Evolutionary conservation across 768 basidiomycete species (phyloP).

Genomic region (Lentinula aciculospora): DNA sequence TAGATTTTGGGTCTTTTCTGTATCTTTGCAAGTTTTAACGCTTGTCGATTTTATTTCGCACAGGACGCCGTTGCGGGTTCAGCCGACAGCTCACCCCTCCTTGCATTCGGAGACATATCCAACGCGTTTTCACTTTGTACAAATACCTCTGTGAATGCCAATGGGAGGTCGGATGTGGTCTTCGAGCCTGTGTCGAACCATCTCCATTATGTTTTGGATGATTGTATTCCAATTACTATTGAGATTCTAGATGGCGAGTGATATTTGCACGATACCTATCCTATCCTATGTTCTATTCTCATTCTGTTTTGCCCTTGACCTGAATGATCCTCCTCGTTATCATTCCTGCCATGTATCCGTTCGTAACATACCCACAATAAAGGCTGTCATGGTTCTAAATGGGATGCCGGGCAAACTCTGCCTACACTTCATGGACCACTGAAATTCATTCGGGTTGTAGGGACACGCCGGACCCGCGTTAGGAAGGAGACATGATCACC

Average conservation of each 20-base stretch:
- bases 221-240: constrained; percentile 32
- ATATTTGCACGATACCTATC: too few relatives aligned
- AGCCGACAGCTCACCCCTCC: constrained; percentile 22
- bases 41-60: neutral
- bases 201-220: constrained; percentile 30
- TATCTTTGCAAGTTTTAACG: neutral
- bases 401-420: too few relatives aligned
- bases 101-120: constrained; percentile 33
- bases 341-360: too few relatives aligned
- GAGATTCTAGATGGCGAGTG: neutral
- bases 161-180: constrained; percentile 35
- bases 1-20: neutral
- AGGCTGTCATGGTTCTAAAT: too few relatives aligned
- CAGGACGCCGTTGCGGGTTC: constrained; percentile 21
- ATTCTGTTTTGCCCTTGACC: too few relatives aligned
- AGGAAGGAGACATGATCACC: too few relatives aligned
- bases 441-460: too few relatives aligned
- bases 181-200: constrained; percentile 37
- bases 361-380: too few relatives aligned
- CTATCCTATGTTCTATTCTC: too few relatives aligned
- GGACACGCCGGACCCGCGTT: too few relatives aligned
- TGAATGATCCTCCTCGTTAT: too few relatives aligned
- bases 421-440: too few relatives aligned
- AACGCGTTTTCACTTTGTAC: constrained; percentile 38
- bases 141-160: constrained; percentile 34